Conservation (phyloP, 495 filamentous ascomycete species). For the Haplographium delicatum region DNA sequence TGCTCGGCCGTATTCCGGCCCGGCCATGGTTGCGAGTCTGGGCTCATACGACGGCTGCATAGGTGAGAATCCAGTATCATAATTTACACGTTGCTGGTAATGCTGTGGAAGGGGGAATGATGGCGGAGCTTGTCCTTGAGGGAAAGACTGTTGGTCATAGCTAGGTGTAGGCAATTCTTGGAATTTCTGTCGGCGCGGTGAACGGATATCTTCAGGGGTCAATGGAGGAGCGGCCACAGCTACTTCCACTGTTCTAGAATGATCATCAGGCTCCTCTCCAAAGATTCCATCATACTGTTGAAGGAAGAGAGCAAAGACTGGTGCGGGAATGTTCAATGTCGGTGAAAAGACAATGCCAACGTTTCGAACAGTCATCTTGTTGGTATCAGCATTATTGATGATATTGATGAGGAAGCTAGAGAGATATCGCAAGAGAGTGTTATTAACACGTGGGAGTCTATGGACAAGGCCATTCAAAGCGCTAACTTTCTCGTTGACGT, state of each 20-base stretch:
- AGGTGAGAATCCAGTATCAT: conserved; percentile 58
- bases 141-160: conserved; percentile 57
- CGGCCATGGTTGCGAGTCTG: conserved; percentile 21
- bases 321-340: conserved; percentile 92
- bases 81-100: conserved; percentile 24
- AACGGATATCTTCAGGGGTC: conserved; percentile 56
- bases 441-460: conserved; percentile 73
- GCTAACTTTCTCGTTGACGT: conserved; percentile 69
- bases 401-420: conserved; percentile 83
- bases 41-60: conserved; percentile 56
- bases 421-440: conserved; percentile 72
- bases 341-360: conserved; percentile 99
- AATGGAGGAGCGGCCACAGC: conserved; percentile 37
- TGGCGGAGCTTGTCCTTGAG: conserved; percentile 18
- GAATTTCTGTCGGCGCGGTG: conserved; percentile 64
- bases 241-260: conserved; percentile 42
- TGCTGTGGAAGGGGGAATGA: conserved; percentile 17
- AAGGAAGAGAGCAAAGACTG: conserved; percentile 89
- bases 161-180: conserved; percentile 62
- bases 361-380: conserved; percentile 98
- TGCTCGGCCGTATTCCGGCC: conserved; percentile 31
- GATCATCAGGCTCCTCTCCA: conserved; percentile 58
- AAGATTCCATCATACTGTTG: conserved; percentile 88
- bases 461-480: conserved; percentile 84
- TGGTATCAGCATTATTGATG: conserved; percentile 80